Base-by-base conservation (phyloP, 2,329 filamentous ascomycete genomes). In the Ophiostoma piceae region DNA sequence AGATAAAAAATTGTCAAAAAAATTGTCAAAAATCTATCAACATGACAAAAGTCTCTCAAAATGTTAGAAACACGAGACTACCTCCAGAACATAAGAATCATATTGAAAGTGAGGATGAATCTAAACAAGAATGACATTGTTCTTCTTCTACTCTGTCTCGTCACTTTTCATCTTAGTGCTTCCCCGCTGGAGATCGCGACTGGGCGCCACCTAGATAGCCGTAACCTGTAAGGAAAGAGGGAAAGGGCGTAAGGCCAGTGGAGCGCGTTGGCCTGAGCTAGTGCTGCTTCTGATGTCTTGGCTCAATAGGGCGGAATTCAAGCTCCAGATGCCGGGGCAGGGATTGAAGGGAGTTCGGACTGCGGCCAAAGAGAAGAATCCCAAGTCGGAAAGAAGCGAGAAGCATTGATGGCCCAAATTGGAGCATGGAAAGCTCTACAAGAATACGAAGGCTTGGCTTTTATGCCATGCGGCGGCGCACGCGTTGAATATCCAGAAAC, bases 361-460 rank as follows among this genome's bases (percentile, higher is more conserved):
- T 41, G 12, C 12, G 9, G 16, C 43, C 5, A 22, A 16, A 51
- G 14, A 51, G 47, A 22, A 51, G 14, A 51, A 19, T 8, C 9
- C 43, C 39, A 51, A 54, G n/a, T 26, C n/a, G 51, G 19, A 54
- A 54, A 26, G 51, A 57, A 57, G n/a, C 1, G 4, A 57, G 51
- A 26, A 57, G 51, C 51, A 57, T 57, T 26, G n/a, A 14, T 57
- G 12, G 12, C 41, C 16, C 12, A 19, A n/a, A 19, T 19, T n/a
- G 16, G 16, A 19, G 43, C 43, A 47, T 47, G 12, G 51, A 57
- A 57, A 11, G 51, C n/a, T 57, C n/a, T 26, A 12, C 11, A 57
- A 22, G 8, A 57, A 57, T 57, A 57, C 51, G 51, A 57, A 57
- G 22, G 51, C 51, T 57, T 57, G 22, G 51, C 51, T 26, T n/a